Conservation (phyloP, 192 early-diverging fungal genomes). For the Dispira simplex region DNA sequence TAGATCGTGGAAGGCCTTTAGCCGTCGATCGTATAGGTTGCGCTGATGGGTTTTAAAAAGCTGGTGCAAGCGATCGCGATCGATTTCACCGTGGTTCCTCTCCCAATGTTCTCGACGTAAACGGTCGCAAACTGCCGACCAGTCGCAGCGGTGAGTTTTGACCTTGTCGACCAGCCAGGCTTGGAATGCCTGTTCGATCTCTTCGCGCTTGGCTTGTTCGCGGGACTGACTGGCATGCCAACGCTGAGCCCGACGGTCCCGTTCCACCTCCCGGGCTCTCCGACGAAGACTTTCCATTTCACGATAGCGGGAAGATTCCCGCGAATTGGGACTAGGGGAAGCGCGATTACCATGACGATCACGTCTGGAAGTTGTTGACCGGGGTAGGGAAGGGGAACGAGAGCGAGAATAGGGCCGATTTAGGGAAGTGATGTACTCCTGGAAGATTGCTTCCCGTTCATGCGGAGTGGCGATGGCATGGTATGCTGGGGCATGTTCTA, state of each 20-base stretch:
- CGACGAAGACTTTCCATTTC: not conserved
- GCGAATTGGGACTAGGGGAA: not conserved
- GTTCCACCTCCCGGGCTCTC: constrained; percentile 6
- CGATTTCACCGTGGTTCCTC: not conserved
- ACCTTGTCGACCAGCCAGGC: constrained; percentile 3
- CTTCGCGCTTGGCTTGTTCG: not conserved
- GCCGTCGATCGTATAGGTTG: not conserved
- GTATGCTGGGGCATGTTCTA: not conserved
- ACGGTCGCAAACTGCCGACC: no score
- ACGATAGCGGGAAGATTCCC: not conserved
- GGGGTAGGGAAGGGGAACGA: no score
- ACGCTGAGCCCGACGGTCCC: not conserved
- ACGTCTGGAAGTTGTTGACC: not conserved
- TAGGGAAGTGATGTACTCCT: not conserved
- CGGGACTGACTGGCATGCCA: not conserved
- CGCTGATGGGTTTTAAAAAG: not conserved
- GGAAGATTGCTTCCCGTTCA: not conserved
- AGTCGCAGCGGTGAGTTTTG: no score
- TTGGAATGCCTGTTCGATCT: not conserved
- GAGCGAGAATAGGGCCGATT: not conserved
- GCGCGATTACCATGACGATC: no score
- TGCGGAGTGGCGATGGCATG: not conserved
- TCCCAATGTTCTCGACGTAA: no score
- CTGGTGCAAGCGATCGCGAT: not conserved
- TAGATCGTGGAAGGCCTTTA: not conserved